A percentile compares a stretch with the other conserved stretches of the same genome.
Evolutionary conservation across 2,329 filamentous ascomycete genomes (phyloP).

Genomic region (Aspergillus chevalieri): DNA sequence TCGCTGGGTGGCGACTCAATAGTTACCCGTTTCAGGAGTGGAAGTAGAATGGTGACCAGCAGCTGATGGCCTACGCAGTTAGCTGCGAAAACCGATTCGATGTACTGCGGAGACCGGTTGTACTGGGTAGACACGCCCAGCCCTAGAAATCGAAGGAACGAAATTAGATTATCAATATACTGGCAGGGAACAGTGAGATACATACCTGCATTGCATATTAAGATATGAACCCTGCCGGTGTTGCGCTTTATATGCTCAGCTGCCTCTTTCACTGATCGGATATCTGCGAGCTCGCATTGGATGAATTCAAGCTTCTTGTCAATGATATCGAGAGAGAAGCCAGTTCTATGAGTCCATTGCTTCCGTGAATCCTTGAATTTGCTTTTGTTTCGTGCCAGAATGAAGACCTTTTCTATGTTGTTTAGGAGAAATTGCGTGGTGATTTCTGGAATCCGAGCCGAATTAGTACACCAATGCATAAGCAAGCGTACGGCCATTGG

Average conservation of each 20-base stretch:
- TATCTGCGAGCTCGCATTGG: constrained; percentile 26
- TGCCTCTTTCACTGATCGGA: constrained; percentile 15
- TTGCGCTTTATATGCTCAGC: constrained; percentile 15
- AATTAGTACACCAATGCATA: background rate
- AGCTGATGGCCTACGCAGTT: constrained; percentile 48
- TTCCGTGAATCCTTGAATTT: constrained; percentile 18
- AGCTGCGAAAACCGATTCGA: constrained; percentile 47
- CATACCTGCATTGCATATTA: constrained; percentile 29
- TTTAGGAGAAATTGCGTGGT: constrained; percentile 26
- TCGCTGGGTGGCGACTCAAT: constrained; percentile 22
- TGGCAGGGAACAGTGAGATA: background rate
- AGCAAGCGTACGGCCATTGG: background rate
- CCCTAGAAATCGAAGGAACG: constrained; percentile 4
- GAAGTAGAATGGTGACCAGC: constrained; percentile 44
- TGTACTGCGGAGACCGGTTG: constrained; percentile 28
- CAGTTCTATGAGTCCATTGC: constrained; percentile 16
- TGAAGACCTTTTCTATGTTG: constrained; percentile 21
- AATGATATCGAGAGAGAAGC: constrained; percentile 13
- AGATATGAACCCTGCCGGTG: constrained; percentile 23
- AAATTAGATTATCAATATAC: background rate
- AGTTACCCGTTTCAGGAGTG: constrained; percentile 18
- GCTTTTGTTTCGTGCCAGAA: constrained; percentile 20
- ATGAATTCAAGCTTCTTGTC: constrained; percentile 18
- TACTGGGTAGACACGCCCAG: constrained; percentile 16
- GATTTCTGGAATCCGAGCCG: constrained; percentile 16